Evolutionary conservation across 345 rosid species (phyloP), one percentile per base, ranked within the genome.

Genomic region (Boechera retrofracta): DNA sequence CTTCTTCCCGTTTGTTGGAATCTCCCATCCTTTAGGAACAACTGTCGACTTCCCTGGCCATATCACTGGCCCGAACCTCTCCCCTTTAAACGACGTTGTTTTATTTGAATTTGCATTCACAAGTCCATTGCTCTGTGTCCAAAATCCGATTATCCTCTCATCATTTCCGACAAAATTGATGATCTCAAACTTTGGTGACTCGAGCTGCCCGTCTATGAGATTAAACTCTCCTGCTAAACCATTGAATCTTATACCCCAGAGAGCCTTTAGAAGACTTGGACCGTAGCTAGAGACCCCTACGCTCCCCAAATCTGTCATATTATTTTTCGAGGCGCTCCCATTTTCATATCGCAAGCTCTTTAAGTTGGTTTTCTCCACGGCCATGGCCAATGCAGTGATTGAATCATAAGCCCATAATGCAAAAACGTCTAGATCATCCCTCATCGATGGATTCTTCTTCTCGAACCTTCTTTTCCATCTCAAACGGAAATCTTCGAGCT

Each of bases 31-130:
- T 56, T 53, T 82, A 0, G 87, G 88, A 67, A 49, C 51, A 51
- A 48, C 5, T 21, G n/a, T 52, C 2, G 89, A 42, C n/a, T 69
- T 74, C 44, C 89, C 87, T 0, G 89, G 90, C 90, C 89, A 89
- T 3, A 77, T 72, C 9, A 83, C 64, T 1, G 57, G 51, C 29
- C 68, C 68, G 2, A 74, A 41, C 32, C 32, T 61, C 10, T 38
- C 32, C 3, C 48, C 66, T 21, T 2, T 61, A 5, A 38, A 32
- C 5, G 56, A 72, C 1, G 3, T 45, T 13, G 15, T 52, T 51
- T 21, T 68, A 15, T 24, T 49, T 18, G 68, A 41, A 9, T 51
- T 54, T 56, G 32, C 76, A 53, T 29, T 72, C 18, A 26, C 52
- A 5, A 36, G 75, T 35, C 81, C 71, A 5, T 74, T 73, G 0